Conservation (phyloP, 371 early-diverging fungal species). For the Choanephora cucurbitarum region DNA sequence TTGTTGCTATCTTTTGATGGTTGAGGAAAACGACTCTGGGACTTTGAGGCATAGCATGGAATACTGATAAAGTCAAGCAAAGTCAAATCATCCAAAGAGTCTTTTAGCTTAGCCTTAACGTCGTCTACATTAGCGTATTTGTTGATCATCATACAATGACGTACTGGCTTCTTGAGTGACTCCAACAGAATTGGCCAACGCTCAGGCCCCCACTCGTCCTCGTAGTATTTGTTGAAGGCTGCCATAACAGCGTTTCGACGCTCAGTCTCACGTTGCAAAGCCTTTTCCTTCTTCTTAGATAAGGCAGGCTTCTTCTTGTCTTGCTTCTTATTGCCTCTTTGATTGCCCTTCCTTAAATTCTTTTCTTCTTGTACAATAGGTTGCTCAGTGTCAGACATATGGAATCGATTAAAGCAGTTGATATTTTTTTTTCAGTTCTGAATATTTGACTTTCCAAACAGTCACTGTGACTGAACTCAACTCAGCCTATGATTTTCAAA, state of each 20-base stretch:
- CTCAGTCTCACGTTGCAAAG: conserved; percentile 33
- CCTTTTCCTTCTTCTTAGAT: conserved; percentile 46
- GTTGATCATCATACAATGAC: conserved; percentile 58
- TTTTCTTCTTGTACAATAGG: conserved; percentile 4
- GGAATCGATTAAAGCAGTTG: not conserved
- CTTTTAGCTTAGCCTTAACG: conserved; percentile 25
- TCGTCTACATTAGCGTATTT: conserved; percentile 41
- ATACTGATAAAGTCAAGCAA: conserved; percentile 39
- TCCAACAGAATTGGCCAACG: conserved; percentile 52
- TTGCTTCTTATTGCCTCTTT: conserved; percentile 17
- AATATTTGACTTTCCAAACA: no score
- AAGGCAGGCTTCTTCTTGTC: conserved; percentile 28
- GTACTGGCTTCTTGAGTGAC: conserved; percentile 45
- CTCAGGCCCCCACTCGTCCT: conserved; percentile 49
- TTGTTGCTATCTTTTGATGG: conserved; percentile 40
- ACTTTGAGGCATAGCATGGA: conserved; percentile 42
- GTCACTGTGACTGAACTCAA: no score
- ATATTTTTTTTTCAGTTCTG: no score
- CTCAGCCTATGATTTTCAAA: no score
- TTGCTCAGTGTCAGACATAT: conserved; percentile 14
- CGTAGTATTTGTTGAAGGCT: conserved; percentile 48
- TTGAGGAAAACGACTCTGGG: conserved; percentile 35
- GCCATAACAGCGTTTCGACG: conserved; percentile 32
- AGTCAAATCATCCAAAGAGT: conserved; percentile 22
- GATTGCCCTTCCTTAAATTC: conserved; percentile 9